A percentile compares a stretch with the other conserved stretches of the same genome.
phyloP scores from a whole-genome alignment of 208 protist species.

The Trypanosoma melophagium region DNA sequence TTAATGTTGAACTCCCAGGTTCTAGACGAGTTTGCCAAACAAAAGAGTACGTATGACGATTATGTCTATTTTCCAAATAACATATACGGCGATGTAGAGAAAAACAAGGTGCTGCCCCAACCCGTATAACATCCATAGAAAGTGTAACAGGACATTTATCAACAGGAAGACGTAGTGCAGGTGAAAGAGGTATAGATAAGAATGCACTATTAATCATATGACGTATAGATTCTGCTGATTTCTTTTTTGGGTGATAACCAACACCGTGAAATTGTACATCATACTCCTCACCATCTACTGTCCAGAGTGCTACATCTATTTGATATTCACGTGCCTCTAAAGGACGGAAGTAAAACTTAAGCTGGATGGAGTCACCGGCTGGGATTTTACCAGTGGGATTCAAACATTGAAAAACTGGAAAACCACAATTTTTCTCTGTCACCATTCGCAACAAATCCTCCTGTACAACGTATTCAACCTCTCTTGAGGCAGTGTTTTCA shows the following conservation, averaged over 20 bases:
- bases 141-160: conserved; percentile 50
- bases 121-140: conserved; percentile 64
- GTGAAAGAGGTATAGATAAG: conserved; percentile 44
- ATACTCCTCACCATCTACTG: conserved; percentile 65
- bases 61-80: conserved; percentile 62
- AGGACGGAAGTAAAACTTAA: conserved; percentile 90
- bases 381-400: conserved; percentile 76
- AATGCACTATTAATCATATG: conserved; percentile 49
- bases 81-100: conserved; percentile 75
- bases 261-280: conserved; percentile 59
- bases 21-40: conserved; percentile 45
- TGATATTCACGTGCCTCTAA: conserved; percentile 80
- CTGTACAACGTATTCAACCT: conserved; percentile 73
- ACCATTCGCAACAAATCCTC: conserved; percentile 46
- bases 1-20: conserved; percentile 57
- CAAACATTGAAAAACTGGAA: conserved; percentile 87
- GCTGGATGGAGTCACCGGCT: conserved; percentile 39
- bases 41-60: conserved; percentile 57
- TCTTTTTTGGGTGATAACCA: conserved; percentile 81
- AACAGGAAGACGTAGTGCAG: conserved; percentile 26
- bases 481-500: conserved; percentile 60
- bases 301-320: conserved; percentile 58
- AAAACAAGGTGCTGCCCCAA: conserved; percentile 79
- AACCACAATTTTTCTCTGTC: conserved; percentile 66
- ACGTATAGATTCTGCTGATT: conserved; percentile 23